Evolutionary conservation across 257 asterid genomes (phyloP).

Genomic region (Solanum lycopersicoides): DNA sequence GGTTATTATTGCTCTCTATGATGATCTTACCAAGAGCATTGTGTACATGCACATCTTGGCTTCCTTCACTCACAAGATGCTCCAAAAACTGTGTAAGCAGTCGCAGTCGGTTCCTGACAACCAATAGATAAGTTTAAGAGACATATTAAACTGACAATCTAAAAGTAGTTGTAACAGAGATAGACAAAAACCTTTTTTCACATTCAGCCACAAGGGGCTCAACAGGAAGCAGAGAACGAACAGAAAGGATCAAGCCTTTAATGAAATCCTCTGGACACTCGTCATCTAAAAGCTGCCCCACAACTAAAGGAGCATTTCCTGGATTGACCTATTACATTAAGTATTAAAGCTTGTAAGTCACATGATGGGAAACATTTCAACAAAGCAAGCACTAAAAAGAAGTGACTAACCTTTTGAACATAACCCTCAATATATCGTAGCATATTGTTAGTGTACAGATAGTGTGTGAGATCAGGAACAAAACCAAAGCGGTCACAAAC

Average conservation of each 20-base stretch:
- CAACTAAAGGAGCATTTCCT: conserved; percentile 98
- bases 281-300: conserved; percentile 95
- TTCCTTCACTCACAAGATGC: conserved; percentile 99
- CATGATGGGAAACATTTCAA: neutral
- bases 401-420: conserved; percentile 74
- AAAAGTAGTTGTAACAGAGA: neutral
- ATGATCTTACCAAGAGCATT: conserved; percentile 98
- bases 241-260: conserved; percentile 92
- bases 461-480: conserved; percentile 98
- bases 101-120: conserved; percentile 93
- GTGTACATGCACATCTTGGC: conserved; percentile 99
- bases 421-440: conserved; percentile 99
- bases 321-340: conserved; percentile 73
- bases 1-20: conserved; percentile 94
- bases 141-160: neutral
- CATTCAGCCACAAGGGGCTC: conserved; percentile 99
- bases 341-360: neutral
- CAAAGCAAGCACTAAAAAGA: neutral
- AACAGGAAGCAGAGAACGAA: conserved; percentile 96
- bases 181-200: conserved; percentile 75
- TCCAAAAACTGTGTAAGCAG: conserved; percentile 94
- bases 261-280: conserved; percentile 99
- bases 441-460: conserved; percentile 89
- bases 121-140: conserved; percentile 1
- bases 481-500: conserved; percentile 98